Conservation (phyloP, 306 rosid genomes). For the Trifolium repens region DNA sequence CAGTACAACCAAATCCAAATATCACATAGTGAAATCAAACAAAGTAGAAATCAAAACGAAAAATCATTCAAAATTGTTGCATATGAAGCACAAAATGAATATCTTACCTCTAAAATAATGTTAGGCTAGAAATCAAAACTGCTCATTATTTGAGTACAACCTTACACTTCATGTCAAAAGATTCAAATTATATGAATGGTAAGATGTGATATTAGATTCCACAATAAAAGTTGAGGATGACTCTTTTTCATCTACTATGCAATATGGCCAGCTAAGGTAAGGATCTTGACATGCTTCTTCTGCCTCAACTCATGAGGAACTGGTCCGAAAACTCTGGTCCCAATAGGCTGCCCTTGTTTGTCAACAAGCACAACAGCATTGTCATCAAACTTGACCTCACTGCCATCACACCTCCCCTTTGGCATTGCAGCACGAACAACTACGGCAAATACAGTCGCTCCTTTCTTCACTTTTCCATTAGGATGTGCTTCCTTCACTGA, state of each 20-base stretch:
- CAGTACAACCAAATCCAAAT: background rate
- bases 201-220: constrained; percentile 15
- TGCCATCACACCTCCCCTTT: constrained; percentile 81
- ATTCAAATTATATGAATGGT: background rate
- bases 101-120: background rate
- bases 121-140: background rate
- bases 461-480: constrained; percentile 84
- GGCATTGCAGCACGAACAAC: constrained; percentile 89
- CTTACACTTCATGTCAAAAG: constrained; percentile 1
- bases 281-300: constrained; percentile 93
- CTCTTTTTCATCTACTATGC: constrained; percentile 55
- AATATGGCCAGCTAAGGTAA: constrained; percentile 81
- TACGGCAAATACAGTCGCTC: constrained; percentile 75
- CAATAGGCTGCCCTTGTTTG: constrained; percentile 93
- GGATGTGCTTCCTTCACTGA: constrained; percentile 94
- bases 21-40: constrained; percentile 3
- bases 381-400: constrained; percentile 93
- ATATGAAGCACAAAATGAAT: background rate
- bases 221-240: constrained; percentile 18
- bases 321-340: constrained; percentile 93
- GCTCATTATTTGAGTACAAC: background rate
- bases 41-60: background rate
- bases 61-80: background rate
- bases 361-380: constrained; percentile 87
- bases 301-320: constrained; percentile 86